Evolutionary conservation across 495 filamentous ascomycete genomes (phyloP).

Genomic region (Geopyxis carbonaria): DNA sequence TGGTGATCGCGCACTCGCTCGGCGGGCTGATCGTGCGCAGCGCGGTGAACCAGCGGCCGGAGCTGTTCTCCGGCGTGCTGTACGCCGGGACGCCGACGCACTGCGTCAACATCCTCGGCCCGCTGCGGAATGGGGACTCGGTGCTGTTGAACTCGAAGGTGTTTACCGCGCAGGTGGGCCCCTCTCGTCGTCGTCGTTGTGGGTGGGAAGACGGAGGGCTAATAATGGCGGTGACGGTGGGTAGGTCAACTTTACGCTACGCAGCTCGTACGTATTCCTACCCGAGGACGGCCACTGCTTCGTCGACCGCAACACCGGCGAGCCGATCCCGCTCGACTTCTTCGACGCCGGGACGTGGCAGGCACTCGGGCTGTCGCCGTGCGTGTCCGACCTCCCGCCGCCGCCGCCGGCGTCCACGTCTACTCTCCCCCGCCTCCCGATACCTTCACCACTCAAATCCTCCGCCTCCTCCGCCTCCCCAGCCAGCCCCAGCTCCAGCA

Average conservation of each 20-base stretch:
- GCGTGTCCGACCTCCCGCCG: constrained; percentile 38
- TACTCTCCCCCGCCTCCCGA: constrained; percentile 13
- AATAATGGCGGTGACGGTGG: too few species aligned
- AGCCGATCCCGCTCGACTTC: constrained; percentile 72
- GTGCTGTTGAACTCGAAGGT: constrained; percentile 81
- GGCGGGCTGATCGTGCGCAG: constrained; percentile 82
- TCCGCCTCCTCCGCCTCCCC: constrained; percentile 5
- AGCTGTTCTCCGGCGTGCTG: constrained; percentile 71
- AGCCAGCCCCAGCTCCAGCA: constrained; percentile 9
- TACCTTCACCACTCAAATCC: constrained; percentile 2
- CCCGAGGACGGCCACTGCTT: constrained; percentile 84
- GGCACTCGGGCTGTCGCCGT: constrained; percentile 61
- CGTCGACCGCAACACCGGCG: constrained; percentile 61
- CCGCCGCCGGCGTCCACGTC: constrained; percentile 32
- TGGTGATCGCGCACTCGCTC: constrained; percentile 75
- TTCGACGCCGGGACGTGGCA: constrained; percentile 68
- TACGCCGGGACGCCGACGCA: constrained; percentile 73
- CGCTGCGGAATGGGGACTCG: constrained; percentile 75
- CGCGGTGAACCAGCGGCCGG: constrained; percentile 72
- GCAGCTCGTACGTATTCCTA: constrained; percentile 69
- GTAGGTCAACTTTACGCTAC: constrained; percentile 72
- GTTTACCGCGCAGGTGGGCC: constrained; percentile 53
- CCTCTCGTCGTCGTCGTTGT: too few species aligned
- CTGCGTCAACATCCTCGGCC: constrained; percentile 83
- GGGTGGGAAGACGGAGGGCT: neutral